Evolutionary conservation across 768 basidiomycete species (phyloP).

Genomic region (Ramaria sp.): DNA sequence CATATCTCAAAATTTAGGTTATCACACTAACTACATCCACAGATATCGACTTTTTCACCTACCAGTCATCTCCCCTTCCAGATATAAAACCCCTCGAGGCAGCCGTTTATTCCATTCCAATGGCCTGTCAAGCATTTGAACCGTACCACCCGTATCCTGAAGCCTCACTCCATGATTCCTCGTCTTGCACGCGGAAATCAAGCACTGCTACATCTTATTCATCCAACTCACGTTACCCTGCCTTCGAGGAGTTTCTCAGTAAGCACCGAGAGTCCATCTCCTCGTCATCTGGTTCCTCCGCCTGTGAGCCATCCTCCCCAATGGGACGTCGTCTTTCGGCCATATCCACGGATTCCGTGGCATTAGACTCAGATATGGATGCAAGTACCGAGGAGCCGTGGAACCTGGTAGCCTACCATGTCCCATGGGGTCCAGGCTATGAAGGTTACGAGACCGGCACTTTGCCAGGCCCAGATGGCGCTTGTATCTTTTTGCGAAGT

Average conservation of each 20-base stretch:
- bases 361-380: constrained; percentile 12
- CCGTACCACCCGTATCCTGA: neutral
- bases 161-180: no score
- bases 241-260: neutral
- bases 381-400: constrained; percentile 18
- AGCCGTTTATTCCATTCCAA: neutral
- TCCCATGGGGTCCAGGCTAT: constrained; percentile 27
- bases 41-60: neutral
- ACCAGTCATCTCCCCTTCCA: neutral
- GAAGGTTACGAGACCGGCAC: constrained; percentile 22
- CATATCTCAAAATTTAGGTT: no score
- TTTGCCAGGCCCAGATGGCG: constrained; percentile 25
- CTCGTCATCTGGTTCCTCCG: constrained; percentile 6
- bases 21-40: neutral
- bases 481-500: constrained; percentile 27
- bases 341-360: neutral
- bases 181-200: no score
- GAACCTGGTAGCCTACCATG: constrained; percentile 29
- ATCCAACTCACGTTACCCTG: no score
- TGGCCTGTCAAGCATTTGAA: neutral
- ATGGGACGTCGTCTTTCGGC: neutral
- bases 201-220: no score
- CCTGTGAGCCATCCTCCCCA: neutral
- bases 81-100: neutral
- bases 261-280: constrained; percentile 6